Evolutionary conservation across 768 basidiomycete species (phyloP).

Genomic region (Lentinula guzmanii): DNA sequence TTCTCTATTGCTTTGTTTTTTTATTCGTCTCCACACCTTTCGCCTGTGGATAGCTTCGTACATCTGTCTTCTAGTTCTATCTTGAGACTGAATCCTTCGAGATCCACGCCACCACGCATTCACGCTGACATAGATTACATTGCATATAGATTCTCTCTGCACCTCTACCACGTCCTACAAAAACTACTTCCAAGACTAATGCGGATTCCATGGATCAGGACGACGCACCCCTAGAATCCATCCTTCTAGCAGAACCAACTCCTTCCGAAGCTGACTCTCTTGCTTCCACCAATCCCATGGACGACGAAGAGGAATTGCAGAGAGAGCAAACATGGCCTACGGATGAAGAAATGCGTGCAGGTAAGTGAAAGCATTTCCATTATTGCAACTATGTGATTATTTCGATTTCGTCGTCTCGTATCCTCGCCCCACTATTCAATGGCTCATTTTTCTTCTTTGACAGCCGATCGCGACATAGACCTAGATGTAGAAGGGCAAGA

Average conservation of each 20-base stretch:
- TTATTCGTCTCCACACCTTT: not conserved
- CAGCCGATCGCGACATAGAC: slow-evolving; percentile 17
- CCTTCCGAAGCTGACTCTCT: slow-evolving; percentile 73
- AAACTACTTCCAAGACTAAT: slow-evolving; percentile 21
- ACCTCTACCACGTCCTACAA: slow-evolving; percentile 35
- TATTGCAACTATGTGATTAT: not conserved
- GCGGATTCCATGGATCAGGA: slow-evolving; percentile 4
- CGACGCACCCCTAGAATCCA: slow-evolving; percentile 62
- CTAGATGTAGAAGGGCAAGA: slow-evolving; percentile 10
- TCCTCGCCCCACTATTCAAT: not conserved
- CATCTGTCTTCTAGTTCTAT: no score
- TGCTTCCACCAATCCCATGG: slow-evolving; percentile 81
- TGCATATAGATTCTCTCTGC: slow-evolving; percentile 62
- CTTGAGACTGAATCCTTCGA: no score
- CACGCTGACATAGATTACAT: not conserved
- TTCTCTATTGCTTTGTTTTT: not conserved
- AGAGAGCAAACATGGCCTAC: slow-evolving; percentile 99
- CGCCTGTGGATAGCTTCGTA: no score
- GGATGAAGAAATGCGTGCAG: slow-evolving; percentile 82
- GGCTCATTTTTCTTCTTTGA: not conserved
- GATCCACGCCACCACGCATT: no score
- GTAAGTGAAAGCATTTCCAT: slow-evolving; percentile 6
- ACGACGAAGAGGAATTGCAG: slow-evolving; percentile 51
- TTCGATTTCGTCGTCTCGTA: not conserved
- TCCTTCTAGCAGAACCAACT: slow-evolving; percentile 59